Percentiles rank a stretch among this genome's conserved stretches.
Evolutionary conservation across 176 grass and related monocot species (phyloP).

Genomic region (Phoenix dactylifera): DNA sequence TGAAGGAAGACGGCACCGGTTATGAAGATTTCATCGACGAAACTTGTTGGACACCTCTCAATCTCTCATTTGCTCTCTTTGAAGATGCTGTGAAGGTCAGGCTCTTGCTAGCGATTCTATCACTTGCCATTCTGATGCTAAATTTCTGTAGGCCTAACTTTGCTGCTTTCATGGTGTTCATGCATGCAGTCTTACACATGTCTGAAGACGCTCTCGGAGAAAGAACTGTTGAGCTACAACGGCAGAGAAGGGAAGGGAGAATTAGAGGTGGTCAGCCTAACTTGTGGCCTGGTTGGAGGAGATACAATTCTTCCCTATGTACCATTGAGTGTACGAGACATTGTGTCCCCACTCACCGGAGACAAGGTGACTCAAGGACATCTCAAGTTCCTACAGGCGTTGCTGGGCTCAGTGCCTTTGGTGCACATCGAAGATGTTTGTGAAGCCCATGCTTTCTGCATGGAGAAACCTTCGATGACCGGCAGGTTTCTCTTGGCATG

Average conservation of each 20-base stretch:
- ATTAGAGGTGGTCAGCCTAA: constrained; percentile 43
- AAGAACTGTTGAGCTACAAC: neutral
- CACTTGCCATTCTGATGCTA: too few species aligned
- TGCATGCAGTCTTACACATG: constrained; percentile 26
- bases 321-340: constrained; percentile 6
- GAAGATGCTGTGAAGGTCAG: constrained; percentile 22
- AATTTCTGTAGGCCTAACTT: too few species aligned
- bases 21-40: constrained; percentile 36
- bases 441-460: constrained; percentile 59
- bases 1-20: constrained; percentile 25
- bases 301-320: constrained; percentile 31
- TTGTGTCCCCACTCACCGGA: constrained; percentile 45
- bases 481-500: constrained; percentile 50
- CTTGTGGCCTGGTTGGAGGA: constrained; percentile 39
- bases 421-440: constrained; percentile 51
- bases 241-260: constrained; percentile 1
- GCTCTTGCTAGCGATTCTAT: neutral
- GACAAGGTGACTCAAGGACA: neutral
- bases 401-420: constrained; percentile 50
- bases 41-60: constrained; percentile 44
- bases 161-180: too few species aligned
- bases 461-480: constrained; percentile 35
- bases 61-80: constrained; percentile 32
- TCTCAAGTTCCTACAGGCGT: constrained; percentile 39
- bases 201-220: constrained; percentile 33